These are phyloP conservation scores for Luffa aegyptiaca DNA, from an alignment of 306 rosid species.

Conservation along the genomic window DNA sequence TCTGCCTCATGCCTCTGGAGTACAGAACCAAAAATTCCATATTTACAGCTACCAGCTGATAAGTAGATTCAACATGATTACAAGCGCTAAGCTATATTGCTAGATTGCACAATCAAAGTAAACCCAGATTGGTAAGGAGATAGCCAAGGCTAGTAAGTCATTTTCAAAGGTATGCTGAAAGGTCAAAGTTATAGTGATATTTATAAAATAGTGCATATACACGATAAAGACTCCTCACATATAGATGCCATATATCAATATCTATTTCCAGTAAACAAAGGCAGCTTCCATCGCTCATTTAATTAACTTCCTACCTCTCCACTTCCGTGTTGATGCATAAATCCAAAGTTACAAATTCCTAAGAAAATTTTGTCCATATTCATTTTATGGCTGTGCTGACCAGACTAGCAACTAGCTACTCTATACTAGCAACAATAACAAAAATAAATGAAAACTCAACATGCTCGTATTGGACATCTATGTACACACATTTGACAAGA, in stretches of 20 bases:
- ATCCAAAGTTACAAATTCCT: background rate
- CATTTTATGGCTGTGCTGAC: background rate
- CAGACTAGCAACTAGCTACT: background rate
- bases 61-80: background rate
- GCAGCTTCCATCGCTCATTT: background rate
- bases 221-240: background rate
- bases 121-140: background rate
- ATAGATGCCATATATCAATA: background rate
- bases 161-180: background rate
- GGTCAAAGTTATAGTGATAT: background rate
- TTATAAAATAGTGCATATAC: background rate
- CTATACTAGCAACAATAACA: background rate
- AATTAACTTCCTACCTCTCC: background rate
- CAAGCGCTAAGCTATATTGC: background rate
- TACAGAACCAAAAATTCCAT: background rate
- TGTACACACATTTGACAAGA: background rate
- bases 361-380: background rate
- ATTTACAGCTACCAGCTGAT: background rate
- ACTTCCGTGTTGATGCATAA: constrained; percentile 7
- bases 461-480: background rate
- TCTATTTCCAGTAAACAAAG: background rate
- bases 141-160: background rate
- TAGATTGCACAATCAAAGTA: background rate
- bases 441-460: background rate
- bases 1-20: background rate